Base-by-base conservation (phyloP, 192 early-diverging fungal genomes). In the Tieghemiomyces parasiticus region DNA sequence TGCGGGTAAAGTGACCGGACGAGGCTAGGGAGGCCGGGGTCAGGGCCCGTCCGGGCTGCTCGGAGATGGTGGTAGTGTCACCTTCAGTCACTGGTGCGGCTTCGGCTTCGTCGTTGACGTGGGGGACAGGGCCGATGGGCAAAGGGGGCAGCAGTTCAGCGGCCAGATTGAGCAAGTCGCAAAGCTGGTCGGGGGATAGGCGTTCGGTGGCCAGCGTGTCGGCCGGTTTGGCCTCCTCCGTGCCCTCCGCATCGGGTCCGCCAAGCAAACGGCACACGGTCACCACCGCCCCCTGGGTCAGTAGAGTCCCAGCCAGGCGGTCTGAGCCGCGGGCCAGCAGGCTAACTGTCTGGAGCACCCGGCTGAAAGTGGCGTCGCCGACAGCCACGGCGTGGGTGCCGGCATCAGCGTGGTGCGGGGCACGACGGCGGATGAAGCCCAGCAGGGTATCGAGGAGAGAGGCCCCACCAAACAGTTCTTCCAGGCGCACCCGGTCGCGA, bases 71-170 rank as follows among this genome's bases (percentile, higher is more conserved):
- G n/a, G n/a, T n/a, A n/a, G n/a, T n/a, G n/a, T n/a, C n/a, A n/a
- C n/a, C n/a, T n/a, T n/a, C n/a, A n/a, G n/a, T 32, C 1, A 8
- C 46, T 8, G 46, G 46, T 47, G 46, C 25, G 46, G 25, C 8
- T 8, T 47, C 46, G 46, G n/a, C n/a, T n/a, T n/a, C n/a, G n/a
- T n/a, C n/a, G n/a, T n/a, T n/a, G n/a, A n/a, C n/a, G n/a, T n/a
- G n/a, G n/a, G n/a, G n/a, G n/a, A 19, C 24, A 3, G 29, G 32
- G 20, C 28, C 4, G 6, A 30, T 38, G n/a, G 33, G 55, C 26
- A 58, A n/a, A 30, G 35, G 55, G 13, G 55, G 55, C 10, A 58
- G 32, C 20, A 58, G 35, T 3, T 58, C 55, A 22, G 55, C 16
- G 3, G 35, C 4, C n/a, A 58, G 35, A 38, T 34, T 58, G 8